Conservation (phyloP, 768 basidiomycete species). For the Collybia mongolica region DNA sequence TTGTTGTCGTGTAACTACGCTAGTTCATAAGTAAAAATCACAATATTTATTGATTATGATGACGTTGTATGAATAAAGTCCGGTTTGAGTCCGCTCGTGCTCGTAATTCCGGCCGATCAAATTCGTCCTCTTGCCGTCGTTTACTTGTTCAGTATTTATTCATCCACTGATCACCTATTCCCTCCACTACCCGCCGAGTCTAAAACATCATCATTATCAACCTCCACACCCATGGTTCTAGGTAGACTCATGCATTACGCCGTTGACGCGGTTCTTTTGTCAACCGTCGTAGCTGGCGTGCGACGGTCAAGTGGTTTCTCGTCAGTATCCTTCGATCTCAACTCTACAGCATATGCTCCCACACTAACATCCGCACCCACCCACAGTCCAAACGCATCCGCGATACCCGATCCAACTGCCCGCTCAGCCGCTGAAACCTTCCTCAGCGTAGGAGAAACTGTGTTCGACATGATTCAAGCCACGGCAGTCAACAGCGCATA, state of each 20-base stretch:
- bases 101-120: not conserved
- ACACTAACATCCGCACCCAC: not conserved
- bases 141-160: too few species aligned
- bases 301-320: conserved; percentile 86
- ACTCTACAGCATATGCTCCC: conserved; percentile 1
- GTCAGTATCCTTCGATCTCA: conserved; percentile 48
- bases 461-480: conserved; percentile 84
- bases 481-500: conserved; percentile 85
- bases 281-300: conserved; percentile 89
- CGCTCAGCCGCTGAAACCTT: conserved; percentile 80
- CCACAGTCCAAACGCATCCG: conserved; percentile 60
- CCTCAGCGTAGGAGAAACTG: conserved; percentile 81
- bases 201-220: not conserved
- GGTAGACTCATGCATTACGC: conserved; percentile 83
- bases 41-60: too few species aligned
- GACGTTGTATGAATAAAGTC: too few species aligned
- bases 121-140: not conserved
- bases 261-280: conserved; percentile 80
- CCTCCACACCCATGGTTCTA: conserved; percentile 43
- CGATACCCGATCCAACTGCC: conserved; percentile 75
- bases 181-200: not conserved
- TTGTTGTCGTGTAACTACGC: too few species aligned
- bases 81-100: too few species aligned
- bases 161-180: not conserved
- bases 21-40: too few species aligned